Percentiles rank a stretch among this genome's conserved stretches.
These are phyloP conservation scores for Hymenoscyphus fraxineus DNA, from an alignment of 2,329 filamentous ascomycete species.

Conservation along the genomic window DNA sequence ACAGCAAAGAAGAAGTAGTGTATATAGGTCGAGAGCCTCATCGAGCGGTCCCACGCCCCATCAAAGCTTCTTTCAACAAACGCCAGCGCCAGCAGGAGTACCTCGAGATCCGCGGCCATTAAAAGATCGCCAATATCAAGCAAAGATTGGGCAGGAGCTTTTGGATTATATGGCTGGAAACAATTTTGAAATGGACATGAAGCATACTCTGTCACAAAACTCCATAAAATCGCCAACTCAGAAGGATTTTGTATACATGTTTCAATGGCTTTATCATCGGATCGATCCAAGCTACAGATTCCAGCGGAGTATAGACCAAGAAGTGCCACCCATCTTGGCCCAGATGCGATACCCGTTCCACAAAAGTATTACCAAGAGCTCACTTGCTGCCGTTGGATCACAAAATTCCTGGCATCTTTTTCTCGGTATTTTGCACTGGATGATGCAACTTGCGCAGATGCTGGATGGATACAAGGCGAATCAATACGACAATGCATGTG, in stretches of 20 bases:
- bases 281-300: conserved; percentile 94
- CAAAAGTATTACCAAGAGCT: conserved; percentile 92
- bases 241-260: conserved; percentile 97
- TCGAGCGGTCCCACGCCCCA: conserved; percentile 64
- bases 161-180: conserved; percentile 88
- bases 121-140: conserved; percentile 74
- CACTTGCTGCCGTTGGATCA: conserved; percentile 89
- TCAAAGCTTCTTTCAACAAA: conserved; percentile 93
- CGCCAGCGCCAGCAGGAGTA: conserved; percentile 74
- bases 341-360: conserved; percentile 94
- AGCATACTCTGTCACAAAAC: conserved; percentile 86
- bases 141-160: conserved; percentile 80
- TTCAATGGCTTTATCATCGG: conserved; percentile 94
- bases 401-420: conserved; percentile 93
- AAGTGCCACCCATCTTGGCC: conserved; percentile 88
- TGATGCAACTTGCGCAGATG: conserved; percentile 97
- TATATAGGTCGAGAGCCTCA: conserved; percentile 70
- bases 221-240: conserved; percentile 91
- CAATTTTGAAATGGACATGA: conserved; percentile 98
- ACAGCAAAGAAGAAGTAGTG: conserved; percentile 67
- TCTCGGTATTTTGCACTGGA: conserved; percentile 91
- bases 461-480: conserved; percentile 76
- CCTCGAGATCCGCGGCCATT: conserved; percentile 84
- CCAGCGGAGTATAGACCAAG: conserved; percentile 90
- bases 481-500: conserved; percentile 84